Percentiles rank a stretch among this genome's conserved stretches.
Conservation (phyloP, 331 rosid species). For the Erythrophleum ivorense region DNA sequence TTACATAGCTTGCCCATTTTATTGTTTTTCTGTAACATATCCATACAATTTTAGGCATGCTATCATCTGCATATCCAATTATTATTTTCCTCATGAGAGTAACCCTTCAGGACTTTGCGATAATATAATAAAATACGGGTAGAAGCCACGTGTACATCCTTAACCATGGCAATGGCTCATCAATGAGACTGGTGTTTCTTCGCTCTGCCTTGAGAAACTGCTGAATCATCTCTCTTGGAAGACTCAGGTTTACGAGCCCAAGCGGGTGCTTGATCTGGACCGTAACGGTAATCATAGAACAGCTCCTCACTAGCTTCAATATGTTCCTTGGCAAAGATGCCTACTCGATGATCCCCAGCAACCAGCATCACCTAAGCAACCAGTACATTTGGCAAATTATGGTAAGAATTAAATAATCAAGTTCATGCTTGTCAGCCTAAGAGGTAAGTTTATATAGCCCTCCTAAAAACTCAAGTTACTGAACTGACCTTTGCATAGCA, state of each 20-base stretch:
- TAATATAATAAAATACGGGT: slow-evolving; percentile 7
- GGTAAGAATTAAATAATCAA: slow-evolving; percentile 28
- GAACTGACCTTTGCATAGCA: slow-evolving; percentile 88
- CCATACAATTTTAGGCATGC: slow-evolving; percentile 33
- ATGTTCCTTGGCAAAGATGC: slow-evolving; percentile 93
- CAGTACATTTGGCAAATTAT: slow-evolving; percentile 36
- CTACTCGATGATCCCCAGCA: slow-evolving; percentile 98
- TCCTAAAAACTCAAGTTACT: slow-evolving; percentile 26
- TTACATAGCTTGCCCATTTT: slow-evolving; percentile 39
- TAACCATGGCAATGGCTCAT: slow-evolving; percentile 36
- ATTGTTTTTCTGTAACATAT: slow-evolving; percentile 30
- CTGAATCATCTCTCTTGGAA: slow-evolving; percentile 82
- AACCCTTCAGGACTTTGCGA: slow-evolving; percentile 24
- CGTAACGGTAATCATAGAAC: slow-evolving; percentile 93
- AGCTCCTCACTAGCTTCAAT: slow-evolving; percentile 94
- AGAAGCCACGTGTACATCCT: slow-evolving; percentile 36
- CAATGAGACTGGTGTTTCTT: slow-evolving; percentile 97
- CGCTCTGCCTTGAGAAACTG: slow-evolving; percentile 85
- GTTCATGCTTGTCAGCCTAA: slow-evolving; percentile 11
- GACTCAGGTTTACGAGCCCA: slow-evolving; percentile 97
- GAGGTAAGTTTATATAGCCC: slow-evolving; percentile 1
- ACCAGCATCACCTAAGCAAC: slow-evolving; percentile 85
- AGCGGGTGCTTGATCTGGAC: slow-evolving; percentile 86
- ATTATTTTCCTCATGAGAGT: slow-evolving; percentile 28
- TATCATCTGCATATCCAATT: slow-evolving; percentile 35